Evolutionary conservation across 2,329 filamentous ascomycete genomes (phyloP), one percentile per base, ranked within the genome.

Genomic region (Hirsutella thompsonii): DNA sequence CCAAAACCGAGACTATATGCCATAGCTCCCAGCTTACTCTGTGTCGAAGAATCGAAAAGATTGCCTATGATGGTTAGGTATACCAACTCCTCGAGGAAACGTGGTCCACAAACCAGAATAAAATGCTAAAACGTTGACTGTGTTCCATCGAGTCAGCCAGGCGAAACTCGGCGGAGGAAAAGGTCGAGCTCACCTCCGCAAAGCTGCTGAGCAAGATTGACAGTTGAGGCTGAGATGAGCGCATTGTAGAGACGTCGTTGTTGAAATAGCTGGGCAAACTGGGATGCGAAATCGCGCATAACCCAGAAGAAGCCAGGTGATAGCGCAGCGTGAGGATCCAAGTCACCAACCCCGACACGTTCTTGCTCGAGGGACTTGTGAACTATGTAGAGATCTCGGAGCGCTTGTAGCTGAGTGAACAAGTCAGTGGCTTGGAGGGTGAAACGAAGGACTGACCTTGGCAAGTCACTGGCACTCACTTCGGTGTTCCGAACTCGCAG

Each of bases 111-210:
- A 53, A 59, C 63, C 58, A 1, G 63, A 67, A 45, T 69, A 69
- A 39, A 69, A 69, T 0, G 65, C 64, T 4, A 67, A 52, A 0
- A 68, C 54, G 16, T 65, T 67, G 42, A 62, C 55, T 62, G 21
- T 9, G 16, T 11, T 16, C 18, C 16, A 11, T 8, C 20, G 9
- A 20, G 19, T 36, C 5, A 36, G 35, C n/a, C 32, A 16, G 5
- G 14, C 5, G 5, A 16, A 18, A 16, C n/a, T n/a, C n/a, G n/a
- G n/a, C n/a, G n/a, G n/a, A n/a, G n/a, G n/a, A n/a, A n/a, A n/a
- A n/a, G n/a, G n/a, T n/a, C n/a, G n/a, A 1, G 33, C 47, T 50
- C 43, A 52, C 44, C 53, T 40, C 56, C 57, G 32, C 56, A 59
- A 3, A 60, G 47, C 39, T 60, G 58, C 43, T 60, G 58, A 2